phyloP scores from a whole-genome alignment of 129 eudicot genomes.

The Flaveria linearis region DNA sequence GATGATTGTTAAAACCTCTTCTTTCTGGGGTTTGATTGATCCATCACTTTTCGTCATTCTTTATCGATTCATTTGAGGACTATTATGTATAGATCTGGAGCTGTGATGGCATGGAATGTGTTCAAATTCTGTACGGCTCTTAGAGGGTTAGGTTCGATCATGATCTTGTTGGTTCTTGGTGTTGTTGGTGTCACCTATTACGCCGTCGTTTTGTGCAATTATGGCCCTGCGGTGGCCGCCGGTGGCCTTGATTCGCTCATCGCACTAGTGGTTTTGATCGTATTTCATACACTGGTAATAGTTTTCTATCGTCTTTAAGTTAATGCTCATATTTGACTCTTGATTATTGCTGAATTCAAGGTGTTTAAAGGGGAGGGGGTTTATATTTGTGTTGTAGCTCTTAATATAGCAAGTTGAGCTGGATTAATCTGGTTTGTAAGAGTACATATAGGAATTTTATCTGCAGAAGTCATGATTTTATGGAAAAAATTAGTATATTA shows the following conservation, averaged over 20 bases:
- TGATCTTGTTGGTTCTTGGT: constrained; percentile 89
- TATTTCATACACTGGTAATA: constrained; percentile 74
- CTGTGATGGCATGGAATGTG: constrained; percentile 99
- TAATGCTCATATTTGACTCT: not conserved
- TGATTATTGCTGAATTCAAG: not conserved
- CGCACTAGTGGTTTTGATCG: constrained; percentile 56
- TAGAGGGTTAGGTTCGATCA: constrained; percentile 88
- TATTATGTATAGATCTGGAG: constrained; percentile 93
- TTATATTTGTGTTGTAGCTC: not conserved
- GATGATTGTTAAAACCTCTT: constrained; percentile 1
- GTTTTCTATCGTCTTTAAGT: not conserved
- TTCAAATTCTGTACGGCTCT: constrained; percentile 95
- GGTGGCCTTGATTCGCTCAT: constrained; percentile 78
- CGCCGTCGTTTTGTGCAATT: constrained; percentile 84
- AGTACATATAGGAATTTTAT: not conserved
- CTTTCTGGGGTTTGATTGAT: constrained; percentile 10
- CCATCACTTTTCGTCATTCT: not conserved
- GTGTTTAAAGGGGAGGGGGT: not conserved
- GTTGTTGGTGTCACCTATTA: constrained; percentile 93
- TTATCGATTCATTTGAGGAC: not conserved
- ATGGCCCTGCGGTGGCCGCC: constrained; percentile 63
- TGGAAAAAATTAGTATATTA: not conserved
- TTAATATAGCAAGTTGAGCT: constrained; percentile 13
- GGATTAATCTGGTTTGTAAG: not conserved
- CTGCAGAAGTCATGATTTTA: constrained; percentile 7